A percentile compares a stretch with the other conserved stretches of the same genome.
Evolutionary conservation across 129 eudicot species (phyloP).

Genomic region (Saussurea involucrata): DNA sequence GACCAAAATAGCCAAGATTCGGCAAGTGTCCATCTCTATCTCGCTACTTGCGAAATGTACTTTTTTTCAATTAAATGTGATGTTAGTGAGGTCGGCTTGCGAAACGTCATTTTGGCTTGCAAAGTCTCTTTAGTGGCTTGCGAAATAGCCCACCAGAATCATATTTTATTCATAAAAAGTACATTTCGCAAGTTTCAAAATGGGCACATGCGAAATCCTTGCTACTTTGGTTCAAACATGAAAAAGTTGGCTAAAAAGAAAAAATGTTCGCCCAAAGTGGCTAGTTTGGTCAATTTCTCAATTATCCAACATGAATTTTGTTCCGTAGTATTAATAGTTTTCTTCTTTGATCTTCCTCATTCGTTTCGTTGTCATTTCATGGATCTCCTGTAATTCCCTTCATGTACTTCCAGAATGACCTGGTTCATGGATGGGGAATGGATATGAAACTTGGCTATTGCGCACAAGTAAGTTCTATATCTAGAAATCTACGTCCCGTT

Average conservation of each 20-base stretch:
- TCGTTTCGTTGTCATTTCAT: background rate
- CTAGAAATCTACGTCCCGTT: background rate
- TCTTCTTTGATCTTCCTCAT: background rate
- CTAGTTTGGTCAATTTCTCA: background rate
- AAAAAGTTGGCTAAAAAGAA: background rate
- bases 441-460: slow-evolving; percentile 98
- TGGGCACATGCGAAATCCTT: background rate
- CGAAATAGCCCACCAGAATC: background rate
- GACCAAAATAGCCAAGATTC: background rate
- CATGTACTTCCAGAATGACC: slow-evolving; percentile 67
- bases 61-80: background rate
- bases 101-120: background rate
- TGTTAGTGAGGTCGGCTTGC: background rate
- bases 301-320: background rate
- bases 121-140: background rate
- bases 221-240: background rate
- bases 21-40: background rate
- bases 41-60: background rate
- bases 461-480: slow-evolving; percentile 65
- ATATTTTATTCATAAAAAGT: background rate
- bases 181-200: background rate
- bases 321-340: background rate
- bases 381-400: background rate
- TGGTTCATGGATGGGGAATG: slow-evolving; percentile 99
- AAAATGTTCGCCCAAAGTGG: background rate